Base-by-base conservation (phyloP, 108 stramenopile genomes). In the Pseudonitzschia pungens region DNA sequence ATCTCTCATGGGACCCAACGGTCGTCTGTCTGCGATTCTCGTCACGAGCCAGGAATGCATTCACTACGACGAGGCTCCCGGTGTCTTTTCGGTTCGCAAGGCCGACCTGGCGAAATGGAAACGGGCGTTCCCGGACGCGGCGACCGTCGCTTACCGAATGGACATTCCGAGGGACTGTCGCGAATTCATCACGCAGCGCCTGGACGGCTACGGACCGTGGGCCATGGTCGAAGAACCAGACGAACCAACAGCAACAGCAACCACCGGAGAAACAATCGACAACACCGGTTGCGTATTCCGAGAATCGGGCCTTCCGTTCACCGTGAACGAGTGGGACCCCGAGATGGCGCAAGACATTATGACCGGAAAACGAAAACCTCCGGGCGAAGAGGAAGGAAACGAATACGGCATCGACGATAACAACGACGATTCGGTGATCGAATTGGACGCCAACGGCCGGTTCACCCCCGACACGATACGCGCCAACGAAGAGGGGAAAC, bases 161-260 rank as follows among this genome's bases (percentile, higher is more conserved):
- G 93, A 95, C 69, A 81, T 86, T 65, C 89, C 91, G 20, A 73
- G 93, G 70, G 91, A 94, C 57, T 94, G 89, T 65, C 77, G 84
- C 22, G 77, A 83, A 4, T 76, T 69, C 26, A 84, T 92, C 26
- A 81, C 88, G 20, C 89, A 92, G 51, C 59, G 78, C 14, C 71
- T 95, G 74, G 90, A 95, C 78, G 93, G 93, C 21, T 89, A 95
- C 69, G 93, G 93, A 16, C 93, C 93, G 0, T 95, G 89, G 86
- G 93, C 86, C 9, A 75, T 80, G 79, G 63, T 79, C 24, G 87
- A 84, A 64, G 56, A 32, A 1, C 33, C 21, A 1, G 72, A 54
- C 27, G 68, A 68, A 62, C n/a, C n/a, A n/a, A n/a, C n/a, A n/a
- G n/a, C n/a, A n/a, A n/a, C n/a, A n/a, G n/a, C n/a, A n/a, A n/a